Conservation (phyloP, 345 rosid genomes). For the Crucihimalaya himalaica region DNA sequence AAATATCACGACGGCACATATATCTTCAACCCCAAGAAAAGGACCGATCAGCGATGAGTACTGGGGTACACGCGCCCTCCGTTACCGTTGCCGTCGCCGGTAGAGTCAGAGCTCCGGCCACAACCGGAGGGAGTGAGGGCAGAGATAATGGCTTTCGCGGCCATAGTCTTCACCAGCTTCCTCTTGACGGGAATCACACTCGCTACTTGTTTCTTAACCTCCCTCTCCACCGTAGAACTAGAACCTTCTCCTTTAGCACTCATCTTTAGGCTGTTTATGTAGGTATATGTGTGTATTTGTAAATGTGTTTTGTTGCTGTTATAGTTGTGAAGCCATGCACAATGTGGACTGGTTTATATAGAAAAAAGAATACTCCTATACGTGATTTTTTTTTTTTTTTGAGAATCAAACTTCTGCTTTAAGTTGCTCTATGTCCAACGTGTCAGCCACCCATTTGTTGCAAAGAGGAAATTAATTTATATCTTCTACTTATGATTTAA, state of each 20-base stretch:
- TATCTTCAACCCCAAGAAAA: background rate
- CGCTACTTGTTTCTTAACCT: conserved; percentile 27
- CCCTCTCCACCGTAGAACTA: conserved; percentile 1
- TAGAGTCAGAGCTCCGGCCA: conserved; percentile 7
- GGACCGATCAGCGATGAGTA: conserved; percentile 8
- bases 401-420: background rate
- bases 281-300: background rate
- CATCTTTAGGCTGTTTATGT: conserved; percentile 17
- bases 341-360: conserved; percentile 6
- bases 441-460: conserved; percentile 6
- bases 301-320: background rate
- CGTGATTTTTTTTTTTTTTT: background rate
- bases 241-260: conserved; percentile 25
- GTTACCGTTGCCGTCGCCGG: background rate
- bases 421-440: conserved; percentile 18
- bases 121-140: conserved; percentile 15
- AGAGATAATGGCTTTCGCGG: conserved; percentile 27
- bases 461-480: background rate
- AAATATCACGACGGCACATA: background rate
- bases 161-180: conserved; percentile 35
- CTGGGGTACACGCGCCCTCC: conserved; percentile 22
- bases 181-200: conserved; percentile 40
- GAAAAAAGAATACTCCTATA: background rate
- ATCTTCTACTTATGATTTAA: background rate
- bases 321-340: background rate